Conservation (phyloP, 306 rosid genomes). For the Acacia crassicarpa region DNA sequence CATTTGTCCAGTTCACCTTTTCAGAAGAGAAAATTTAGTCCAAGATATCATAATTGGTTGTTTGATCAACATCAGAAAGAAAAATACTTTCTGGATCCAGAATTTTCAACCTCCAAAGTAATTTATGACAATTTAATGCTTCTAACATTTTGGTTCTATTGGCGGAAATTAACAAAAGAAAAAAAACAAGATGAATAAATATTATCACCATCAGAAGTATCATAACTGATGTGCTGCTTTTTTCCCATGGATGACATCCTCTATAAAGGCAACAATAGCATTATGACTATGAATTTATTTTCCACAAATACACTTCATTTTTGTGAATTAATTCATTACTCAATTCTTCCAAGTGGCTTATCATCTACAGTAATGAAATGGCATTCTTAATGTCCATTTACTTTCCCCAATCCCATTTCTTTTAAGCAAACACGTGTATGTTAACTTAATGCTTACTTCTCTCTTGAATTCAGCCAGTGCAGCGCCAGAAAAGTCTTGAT, state of each 20-base stretch:
- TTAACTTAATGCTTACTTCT: constrained; percentile 72
- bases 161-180: neutral
- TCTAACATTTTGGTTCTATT: neutral
- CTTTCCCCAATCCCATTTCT: neutral
- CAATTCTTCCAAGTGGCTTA: neutral
- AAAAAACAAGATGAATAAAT: neutral
- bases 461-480: constrained; percentile 99
- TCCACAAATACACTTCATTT: neutral
- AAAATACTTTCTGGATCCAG: neutral
- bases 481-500: constrained; percentile 98
- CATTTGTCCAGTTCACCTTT: neutral
- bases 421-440: neutral
- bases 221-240: neutral
- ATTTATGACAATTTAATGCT: neutral
- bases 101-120: neutral
- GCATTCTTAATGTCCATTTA: neutral
- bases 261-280: neutral
- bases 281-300: neutral
- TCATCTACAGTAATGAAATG: neutral
- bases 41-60: neutral
- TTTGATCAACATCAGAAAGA: neutral
- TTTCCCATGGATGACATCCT: neutral
- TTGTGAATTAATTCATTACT: neutral
- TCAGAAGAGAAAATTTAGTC: neutral
- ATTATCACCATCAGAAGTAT: neutral